Percentiles rank a stretch among this genome's conserved stretches.
These are phyloP conservation scores for Ophioceras dolichostomum DNA, from an alignment of 2,329 filamentous ascomycete species.

Conservation along the genomic window DNA sequence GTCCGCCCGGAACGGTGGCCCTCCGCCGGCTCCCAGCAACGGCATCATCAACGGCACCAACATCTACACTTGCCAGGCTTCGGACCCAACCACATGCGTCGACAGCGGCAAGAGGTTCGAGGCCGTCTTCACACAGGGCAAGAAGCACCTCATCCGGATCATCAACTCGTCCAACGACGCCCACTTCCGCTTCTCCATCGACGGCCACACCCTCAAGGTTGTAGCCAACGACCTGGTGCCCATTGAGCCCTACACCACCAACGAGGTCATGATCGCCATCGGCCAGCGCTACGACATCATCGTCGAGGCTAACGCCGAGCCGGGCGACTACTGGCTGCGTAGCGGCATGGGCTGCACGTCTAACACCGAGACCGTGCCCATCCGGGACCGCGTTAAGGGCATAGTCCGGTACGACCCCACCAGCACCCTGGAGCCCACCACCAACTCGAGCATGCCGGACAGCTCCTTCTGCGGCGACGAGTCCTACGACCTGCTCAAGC, in stretches of 20 bases:
- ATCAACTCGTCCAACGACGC: constrained; percentile 20
- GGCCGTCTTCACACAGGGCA: constrained; percentile 4
- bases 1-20: neutral
- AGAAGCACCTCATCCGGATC: constrained; percentile 19
- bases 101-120: constrained; percentile 2
- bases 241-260: constrained; percentile 30
- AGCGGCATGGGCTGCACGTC: constrained; percentile 4
- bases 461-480: constrained; percentile 10
- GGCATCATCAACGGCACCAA: constrained; percentile 3
- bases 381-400: constrained; percentile 1
- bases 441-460: neutral
- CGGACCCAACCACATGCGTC: neutral
- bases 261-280: constrained; percentile 31
- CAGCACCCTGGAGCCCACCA: constrained; percentile 5
- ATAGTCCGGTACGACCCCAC: constrained; percentile 7
- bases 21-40: neutral
- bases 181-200: constrained; percentile 23
- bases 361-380: constrained; percentile 3
- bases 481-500: constrained; percentile 7
- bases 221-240: constrained; percentile 34
- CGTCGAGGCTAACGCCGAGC: constrained; percentile 7
- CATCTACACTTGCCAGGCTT: neutral
- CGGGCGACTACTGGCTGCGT: constrained; percentile 5
- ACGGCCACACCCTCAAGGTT: constrained; percentile 24
- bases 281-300: constrained; percentile 21